phyloP scores from a whole-genome alignment of 2,329 filamentous ascomycete species.

The Trichoderma arundinaceum region DNA sequence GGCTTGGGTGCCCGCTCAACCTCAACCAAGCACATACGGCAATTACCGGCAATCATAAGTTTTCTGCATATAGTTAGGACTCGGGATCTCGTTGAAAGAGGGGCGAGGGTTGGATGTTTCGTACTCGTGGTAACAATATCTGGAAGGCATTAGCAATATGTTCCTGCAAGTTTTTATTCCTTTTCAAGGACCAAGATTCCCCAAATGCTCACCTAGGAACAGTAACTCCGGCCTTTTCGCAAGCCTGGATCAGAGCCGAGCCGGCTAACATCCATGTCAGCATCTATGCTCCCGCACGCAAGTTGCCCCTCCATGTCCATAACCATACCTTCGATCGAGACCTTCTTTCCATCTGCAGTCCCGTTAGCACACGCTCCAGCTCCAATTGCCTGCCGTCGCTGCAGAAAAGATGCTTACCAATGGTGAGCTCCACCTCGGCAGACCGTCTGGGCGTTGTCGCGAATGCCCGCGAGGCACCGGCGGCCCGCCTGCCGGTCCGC shows the following conservation, averaged over 20 bases:
- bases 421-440: slow-evolving; percentile 95
- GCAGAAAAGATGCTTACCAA: slow-evolving; percentile 63
- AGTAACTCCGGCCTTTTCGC: slow-evolving; percentile 93
- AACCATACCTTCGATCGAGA: slow-evolving; percentile 88
- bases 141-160: slow-evolving; percentile 48
- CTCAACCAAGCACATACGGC: slow-evolving; percentile 99
- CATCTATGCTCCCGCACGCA: slow-evolving; percentile 32
- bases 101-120: slow-evolving; percentile 43
- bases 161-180: neutral
- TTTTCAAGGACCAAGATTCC: neutral
- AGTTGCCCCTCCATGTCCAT: slow-evolving; percentile 33
- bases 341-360: slow-evolving; percentile 86
- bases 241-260: slow-evolving; percentile 96
- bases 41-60: slow-evolving; percentile 98
- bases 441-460: slow-evolving; percentile 76
- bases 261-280: slow-evolving; percentile 70
- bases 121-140: slow-evolving; percentile 99
- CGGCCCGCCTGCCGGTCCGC: slow-evolving; percentile 65
- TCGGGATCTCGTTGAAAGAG: slow-evolving; percentile 35
- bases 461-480: slow-evolving; percentile 75
- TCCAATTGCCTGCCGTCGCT: slow-evolving; percentile 41
- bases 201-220: slow-evolving; percentile 72
- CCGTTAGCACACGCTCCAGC: slow-evolving; percentile 42
- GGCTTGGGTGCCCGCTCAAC: slow-evolving; percentile 96
- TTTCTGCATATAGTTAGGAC: slow-evolving; percentile 66